Conservation (phyloP, 371 early-diverging fungal species). For the Lichtheimia corymbifera region DNA sequence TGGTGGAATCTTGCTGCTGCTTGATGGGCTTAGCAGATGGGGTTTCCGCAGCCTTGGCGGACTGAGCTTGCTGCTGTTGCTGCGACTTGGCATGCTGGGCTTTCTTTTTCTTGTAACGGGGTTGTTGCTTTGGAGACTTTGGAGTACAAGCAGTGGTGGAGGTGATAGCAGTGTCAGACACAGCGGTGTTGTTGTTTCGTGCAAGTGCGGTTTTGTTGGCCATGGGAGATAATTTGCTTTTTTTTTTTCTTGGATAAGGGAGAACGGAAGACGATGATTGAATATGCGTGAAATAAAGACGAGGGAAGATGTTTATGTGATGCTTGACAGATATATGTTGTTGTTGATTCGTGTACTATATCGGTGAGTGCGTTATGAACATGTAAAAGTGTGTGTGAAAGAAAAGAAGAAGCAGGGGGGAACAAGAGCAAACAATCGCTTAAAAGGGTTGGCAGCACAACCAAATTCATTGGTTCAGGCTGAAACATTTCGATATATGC, state of each 20-base stretch:
- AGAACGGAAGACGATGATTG: conserved; percentile 1
- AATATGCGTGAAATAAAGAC: neutral
- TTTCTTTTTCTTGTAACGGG: neutral
- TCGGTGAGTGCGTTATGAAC: neutral
- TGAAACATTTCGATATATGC: conserved; percentile 2
- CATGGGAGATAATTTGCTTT: conserved; percentile 1
- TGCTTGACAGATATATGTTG: neutral
- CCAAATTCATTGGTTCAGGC: conserved; percentile 4
- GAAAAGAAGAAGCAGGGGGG: conserved; percentile 1
- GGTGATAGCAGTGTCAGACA: neutral
- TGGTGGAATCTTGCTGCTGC: neutral
- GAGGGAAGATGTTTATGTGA: neutral
- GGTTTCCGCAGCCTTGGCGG: neutral
- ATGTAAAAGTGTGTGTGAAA: conserved; percentile 5
- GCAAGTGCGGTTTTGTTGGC: neutral
- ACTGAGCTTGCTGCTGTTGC: neutral
- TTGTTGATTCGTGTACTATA: no score
- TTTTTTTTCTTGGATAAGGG: conserved; percentile 2
- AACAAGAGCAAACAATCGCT: neutral
- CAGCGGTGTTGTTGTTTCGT: neutral
- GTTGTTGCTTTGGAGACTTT: neutral
- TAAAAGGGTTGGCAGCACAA: neutral
- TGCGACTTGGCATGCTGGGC: conserved; percentile 1
- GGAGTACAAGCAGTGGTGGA: neutral
- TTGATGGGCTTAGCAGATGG: neutral